Percentiles rank a stretch among this genome's conserved stretches.
phyloP scores from a whole-genome alignment of 768 basidiomycete species.

The Mycena alexandri region DNA sequence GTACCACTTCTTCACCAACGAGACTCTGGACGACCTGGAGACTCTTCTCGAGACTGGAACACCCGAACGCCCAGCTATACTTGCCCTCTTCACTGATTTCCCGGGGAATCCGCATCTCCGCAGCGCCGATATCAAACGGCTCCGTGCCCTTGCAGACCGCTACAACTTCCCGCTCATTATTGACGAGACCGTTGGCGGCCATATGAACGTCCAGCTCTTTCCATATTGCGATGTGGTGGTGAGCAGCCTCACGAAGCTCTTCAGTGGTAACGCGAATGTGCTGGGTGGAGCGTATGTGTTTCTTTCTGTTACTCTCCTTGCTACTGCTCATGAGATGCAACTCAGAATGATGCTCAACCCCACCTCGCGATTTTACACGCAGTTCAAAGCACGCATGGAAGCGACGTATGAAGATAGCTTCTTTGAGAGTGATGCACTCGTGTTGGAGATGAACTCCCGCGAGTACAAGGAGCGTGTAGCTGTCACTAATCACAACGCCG shows the following conservation, averaged over 20 bases:
- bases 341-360: slow-evolving; percentile 64
- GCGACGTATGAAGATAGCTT: slow-evolving; percentile 60
- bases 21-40: slow-evolving; percentile 50
- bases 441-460: slow-evolving; percentile 67
- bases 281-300: slow-evolving; percentile 65
- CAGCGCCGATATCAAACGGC: slow-evolving; percentile 54
- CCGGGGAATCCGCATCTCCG: slow-evolving; percentile 67
- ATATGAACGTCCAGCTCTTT: slow-evolving; percentile 63
- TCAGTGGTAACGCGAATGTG: slow-evolving; percentile 66
- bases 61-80: slow-evolving; percentile 46
- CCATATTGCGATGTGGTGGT: slow-evolving; percentile 62
- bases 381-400: slow-evolving; percentile 50
- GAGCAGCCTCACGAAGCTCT: slow-evolving; percentile 66
- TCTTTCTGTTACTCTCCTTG: neutral
- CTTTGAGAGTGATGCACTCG: slow-evolving; percentile 63
- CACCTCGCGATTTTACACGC: slow-evolving; percentile 49
- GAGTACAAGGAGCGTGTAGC: slow-evolving; percentile 58
- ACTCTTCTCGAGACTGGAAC: slow-evolving; percentile 44
- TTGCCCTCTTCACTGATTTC: slow-evolving; percentile 65
- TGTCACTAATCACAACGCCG: slow-evolving; percentile 60
- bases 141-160: slow-evolving; percentile 59
- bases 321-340: neutral
- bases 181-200: slow-evolving; percentile 68
- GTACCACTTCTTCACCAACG: slow-evolving; percentile 61
- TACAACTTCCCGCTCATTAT: slow-evolving; percentile 63